Evolutionary conservation across 1,139 yeast genomes (phyloP).

Genomic region (Zhuliangozyma parablackwelliae): DNA sequence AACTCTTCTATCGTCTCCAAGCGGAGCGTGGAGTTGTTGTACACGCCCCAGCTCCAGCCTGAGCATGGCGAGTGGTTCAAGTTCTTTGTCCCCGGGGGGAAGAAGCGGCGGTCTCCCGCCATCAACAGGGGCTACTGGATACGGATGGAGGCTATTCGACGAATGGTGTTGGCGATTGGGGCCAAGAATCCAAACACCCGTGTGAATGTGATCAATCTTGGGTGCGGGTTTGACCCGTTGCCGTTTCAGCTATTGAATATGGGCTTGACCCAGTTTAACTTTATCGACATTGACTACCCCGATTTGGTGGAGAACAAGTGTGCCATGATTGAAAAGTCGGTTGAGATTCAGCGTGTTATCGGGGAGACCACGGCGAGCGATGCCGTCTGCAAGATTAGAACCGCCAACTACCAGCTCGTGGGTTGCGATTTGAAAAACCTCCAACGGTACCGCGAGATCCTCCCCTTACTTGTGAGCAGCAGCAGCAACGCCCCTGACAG

Average conservation of each 20-base stretch:
- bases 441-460: conserved; percentile 32
- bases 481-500: neutral
- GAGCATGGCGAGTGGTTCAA: conserved; percentile 52
- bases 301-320: conserved; percentile 56
- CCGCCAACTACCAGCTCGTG: conserved; percentile 52
- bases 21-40: conserved; percentile 70
- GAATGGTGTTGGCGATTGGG: conserved; percentile 45
- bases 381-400: conserved; percentile 31
- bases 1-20: conserved; percentile 81
- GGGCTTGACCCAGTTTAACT: conserved; percentile 19
- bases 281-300: conserved; percentile 74
- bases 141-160: conserved; percentile 66
- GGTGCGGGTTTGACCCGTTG: conserved; percentile 79
- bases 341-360: conserved; percentile 45
- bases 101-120: conserved; percentile 66
- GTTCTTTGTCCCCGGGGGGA: conserved; percentile 62
- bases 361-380: conserved; percentile 21
- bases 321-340: conserved; percentile 44
- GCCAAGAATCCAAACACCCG: conserved; percentile 13
- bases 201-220: conserved; percentile 56
- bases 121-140: conserved; percentile 84
- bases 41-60: conserved; percentile 40
- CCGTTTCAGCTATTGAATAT: conserved; percentile 58
- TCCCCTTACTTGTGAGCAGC: conserved; percentile 14
- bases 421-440: conserved; percentile 68